phyloP scores from a whole-genome alignment of 2,329 filamentous ascomycete species.

The Sporothrix luriei region DNA sequence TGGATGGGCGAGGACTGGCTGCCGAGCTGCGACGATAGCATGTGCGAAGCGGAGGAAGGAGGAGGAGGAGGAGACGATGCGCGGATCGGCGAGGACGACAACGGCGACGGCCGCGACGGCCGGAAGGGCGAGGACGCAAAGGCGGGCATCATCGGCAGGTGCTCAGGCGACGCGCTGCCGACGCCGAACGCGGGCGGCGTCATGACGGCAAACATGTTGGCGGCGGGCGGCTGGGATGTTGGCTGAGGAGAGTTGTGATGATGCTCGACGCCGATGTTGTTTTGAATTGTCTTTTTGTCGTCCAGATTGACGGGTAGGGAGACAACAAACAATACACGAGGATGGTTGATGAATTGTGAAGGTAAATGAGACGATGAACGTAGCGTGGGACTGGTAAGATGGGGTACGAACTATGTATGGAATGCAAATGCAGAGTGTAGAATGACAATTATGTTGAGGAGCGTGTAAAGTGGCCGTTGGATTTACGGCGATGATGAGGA shows the following conservation, averaged over 20 bases:
- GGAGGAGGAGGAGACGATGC: slow-evolving; percentile 52
- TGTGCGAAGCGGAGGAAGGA: slow-evolving; percentile 35
- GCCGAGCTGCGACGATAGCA: slow-evolving; percentile 40
- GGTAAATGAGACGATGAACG: neutral
- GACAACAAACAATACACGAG: neutral
- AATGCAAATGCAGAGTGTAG: slow-evolving; percentile 14
- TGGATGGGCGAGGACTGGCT: slow-evolving; percentile 51
- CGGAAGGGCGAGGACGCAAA: slow-evolving; percentile 44
- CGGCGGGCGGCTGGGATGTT: neutral
- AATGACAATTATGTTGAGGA: neutral
- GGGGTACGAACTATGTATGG: neutral
- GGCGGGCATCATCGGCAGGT: slow-evolving; percentile 49
- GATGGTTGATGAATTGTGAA: neutral
- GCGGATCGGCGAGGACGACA: slow-evolving; percentile 62
- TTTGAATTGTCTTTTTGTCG: slow-evolving; percentile 3
- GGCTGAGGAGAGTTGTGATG: slow-evolving; percentile 17
- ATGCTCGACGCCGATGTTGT: neutral
- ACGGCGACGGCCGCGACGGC: slow-evolving; percentile 57
- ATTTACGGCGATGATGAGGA: neutral
- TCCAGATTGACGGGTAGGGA: slow-evolving; percentile 10
- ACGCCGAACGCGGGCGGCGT: slow-evolving; percentile 29
- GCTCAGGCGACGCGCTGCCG: slow-evolving; percentile 43
- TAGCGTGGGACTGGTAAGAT: neutral
- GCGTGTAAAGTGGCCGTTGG: slow-evolving; percentile 1
- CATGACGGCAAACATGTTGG: slow-evolving; percentile 34